A percentile compares a stretch with the other conserved stretches of the same genome.
phyloP scores from a whole-genome alignment of 129 eudicot genomes.

The Tanacetum coccineum region DNA sequence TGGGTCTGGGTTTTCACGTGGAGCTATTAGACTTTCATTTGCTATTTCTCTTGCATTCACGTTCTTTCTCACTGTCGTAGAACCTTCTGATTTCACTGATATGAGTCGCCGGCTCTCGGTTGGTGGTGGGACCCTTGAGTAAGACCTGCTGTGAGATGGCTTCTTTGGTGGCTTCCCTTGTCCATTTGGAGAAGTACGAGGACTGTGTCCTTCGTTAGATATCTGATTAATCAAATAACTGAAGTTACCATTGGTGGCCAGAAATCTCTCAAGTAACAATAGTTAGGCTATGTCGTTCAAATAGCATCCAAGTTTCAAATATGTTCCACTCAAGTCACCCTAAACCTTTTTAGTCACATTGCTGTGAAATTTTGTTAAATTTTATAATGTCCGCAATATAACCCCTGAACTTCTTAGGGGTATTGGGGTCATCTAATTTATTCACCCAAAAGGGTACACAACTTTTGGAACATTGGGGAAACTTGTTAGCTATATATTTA shows the following conservation, averaged over 20 bases:
- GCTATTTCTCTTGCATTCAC: constrained; percentile 18
- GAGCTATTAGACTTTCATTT: constrained; percentile 2
- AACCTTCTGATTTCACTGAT: constrained; percentile 81
- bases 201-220: constrained; percentile 19
- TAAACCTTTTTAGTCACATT: too few relatives aligned
- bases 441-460: too few relatives aligned
- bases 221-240: constrained; percentile 36
- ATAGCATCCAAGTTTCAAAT: not conserved
- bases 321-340: too few relatives aligned
- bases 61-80: constrained; percentile 40
- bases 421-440: too few relatives aligned
- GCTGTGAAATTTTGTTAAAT: too few relatives aligned
- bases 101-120: constrained; percentile 32
- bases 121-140: constrained; percentile 52
- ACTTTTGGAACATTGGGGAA: too few relatives aligned
- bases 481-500: too few relatives aligned
- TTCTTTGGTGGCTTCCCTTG: constrained; percentile 32
- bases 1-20: constrained; percentile 17
- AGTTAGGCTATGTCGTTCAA: not conserved
- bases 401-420: too few relatives aligned
- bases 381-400: too few relatives aligned
- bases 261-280: not conserved
- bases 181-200: constrained; percentile 22
- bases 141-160: constrained; percentile 53
- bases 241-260: not conserved